These are phyloP conservation scores for Marasmius oreades DNA, from an alignment of 1,284 basidiomycete genomes.

Conservation along the genomic window DNA sequence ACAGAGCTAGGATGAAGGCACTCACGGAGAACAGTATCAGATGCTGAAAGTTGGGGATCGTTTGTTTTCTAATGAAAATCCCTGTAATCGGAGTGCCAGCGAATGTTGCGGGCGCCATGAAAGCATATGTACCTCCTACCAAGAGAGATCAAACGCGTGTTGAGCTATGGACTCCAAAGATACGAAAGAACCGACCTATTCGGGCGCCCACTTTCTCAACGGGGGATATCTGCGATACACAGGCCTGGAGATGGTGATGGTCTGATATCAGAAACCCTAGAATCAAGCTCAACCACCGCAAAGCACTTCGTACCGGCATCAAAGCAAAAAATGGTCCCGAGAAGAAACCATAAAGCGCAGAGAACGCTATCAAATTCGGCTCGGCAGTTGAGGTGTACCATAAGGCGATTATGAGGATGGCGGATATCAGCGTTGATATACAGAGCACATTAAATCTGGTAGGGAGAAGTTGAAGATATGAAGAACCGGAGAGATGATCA, in stretches of 20 bases:
- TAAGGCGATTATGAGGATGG: slow-evolving; percentile 20
- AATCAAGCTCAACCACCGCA: background rate
- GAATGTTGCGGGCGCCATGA: slow-evolving; percentile 20
- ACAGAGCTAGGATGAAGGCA: background rate
- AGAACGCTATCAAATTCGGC: slow-evolving; percentile 21
- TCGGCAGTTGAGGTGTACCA: slow-evolving; percentile 23
- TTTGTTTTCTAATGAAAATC: slow-evolving; percentile 18
- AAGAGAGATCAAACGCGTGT: background rate
- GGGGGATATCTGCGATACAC: slow-evolving; percentile 23
- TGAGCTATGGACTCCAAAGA: background rate
- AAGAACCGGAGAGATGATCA: background rate
- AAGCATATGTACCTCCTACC: slow-evolving; percentile 11
- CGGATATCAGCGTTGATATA: slow-evolving; percentile 15
- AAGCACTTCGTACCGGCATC: slow-evolving; percentile 16
- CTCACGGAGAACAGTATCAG: slow-evolving; percentile 23
- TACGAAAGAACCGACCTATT: slow-evolving; percentile 13
- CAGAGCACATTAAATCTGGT: slow-evolving; percentile 22
- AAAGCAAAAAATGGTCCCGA: slow-evolving; percentile 26
- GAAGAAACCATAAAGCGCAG: slow-evolving; percentile 22
- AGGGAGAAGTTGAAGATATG: background rate
- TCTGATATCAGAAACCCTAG: background rate
- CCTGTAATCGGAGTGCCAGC: slow-evolving; percentile 22
- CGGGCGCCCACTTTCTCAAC: slow-evolving; percentile 25
- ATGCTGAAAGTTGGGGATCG: slow-evolving; percentile 19
- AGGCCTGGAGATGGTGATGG: slow-evolving; percentile 13